phyloP scores from a whole-genome alignment of 2,329 filamentous ascomycete species.

The Aspergillus phoenicis region DNA sequence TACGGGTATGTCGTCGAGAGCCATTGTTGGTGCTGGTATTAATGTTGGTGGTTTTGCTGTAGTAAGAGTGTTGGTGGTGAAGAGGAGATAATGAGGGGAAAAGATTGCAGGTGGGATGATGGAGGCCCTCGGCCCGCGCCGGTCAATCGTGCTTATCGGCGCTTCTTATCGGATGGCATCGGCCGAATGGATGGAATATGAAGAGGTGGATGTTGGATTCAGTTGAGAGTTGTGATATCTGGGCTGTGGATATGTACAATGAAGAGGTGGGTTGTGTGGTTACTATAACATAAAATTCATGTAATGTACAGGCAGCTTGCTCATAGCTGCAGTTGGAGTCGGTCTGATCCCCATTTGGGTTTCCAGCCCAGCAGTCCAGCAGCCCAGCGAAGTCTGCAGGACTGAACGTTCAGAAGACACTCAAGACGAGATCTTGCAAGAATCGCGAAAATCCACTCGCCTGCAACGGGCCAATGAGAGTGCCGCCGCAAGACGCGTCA shows the following conservation, averaged over 20 bases:
- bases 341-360: neutral
- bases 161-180: conserved; percentile 13
- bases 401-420: neutral
- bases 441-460: conserved; percentile 1
- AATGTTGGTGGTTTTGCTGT: neutral
- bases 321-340: neutral
- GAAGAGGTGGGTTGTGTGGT: neutral
- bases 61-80: neutral
- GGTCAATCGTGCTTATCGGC: conserved; percentile 18
- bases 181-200: neutral
- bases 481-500: conserved; percentile 1
- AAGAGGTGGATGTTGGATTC: neutral
- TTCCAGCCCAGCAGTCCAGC: neutral
- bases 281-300: neutral
- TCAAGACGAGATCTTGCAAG: neutral
- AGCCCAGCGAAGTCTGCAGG: neutral
- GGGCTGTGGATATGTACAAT: neutral
- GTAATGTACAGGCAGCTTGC: conserved; percentile 1
- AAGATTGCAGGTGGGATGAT: conserved; percentile 1
- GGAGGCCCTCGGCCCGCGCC: conserved; percentile 21
- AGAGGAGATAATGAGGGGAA: conserved; percentile 5
- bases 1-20: conserved; percentile 24
- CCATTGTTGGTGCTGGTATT: conserved; percentile 20
- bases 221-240: neutral
- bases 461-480: neutral